phyloP scores from a whole-genome alignment of 2,329 filamentous ascomycete genomes.

The Neurospora crassa region DNA sequence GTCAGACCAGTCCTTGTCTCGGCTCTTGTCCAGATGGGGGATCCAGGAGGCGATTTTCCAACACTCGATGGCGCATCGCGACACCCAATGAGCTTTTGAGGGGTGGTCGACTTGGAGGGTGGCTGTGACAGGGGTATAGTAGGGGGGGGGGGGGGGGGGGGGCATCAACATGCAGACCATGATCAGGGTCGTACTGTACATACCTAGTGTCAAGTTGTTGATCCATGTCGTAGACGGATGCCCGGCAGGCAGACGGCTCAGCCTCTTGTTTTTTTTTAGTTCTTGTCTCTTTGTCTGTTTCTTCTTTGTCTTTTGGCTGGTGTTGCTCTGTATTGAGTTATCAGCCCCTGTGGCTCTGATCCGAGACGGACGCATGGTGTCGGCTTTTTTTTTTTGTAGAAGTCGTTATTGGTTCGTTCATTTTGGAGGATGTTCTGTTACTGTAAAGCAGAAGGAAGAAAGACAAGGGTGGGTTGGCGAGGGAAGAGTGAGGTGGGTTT shows the following conservation, averaged over 20 bases:
- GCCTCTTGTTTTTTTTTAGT: neutral
- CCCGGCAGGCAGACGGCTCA: neutral
- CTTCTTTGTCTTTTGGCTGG: neutral
- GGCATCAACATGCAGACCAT: neutral
- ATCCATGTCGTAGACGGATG: neutral
- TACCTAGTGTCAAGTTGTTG: neutral
- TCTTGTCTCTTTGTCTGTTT: neutral
- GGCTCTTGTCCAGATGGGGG: neutral
- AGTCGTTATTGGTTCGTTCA: neutral
- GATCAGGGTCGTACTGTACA: neutral
- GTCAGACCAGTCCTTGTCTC: neutral
- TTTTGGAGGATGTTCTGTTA: neutral
- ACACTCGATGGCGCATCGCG: neutral
- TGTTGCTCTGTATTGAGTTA: neutral
- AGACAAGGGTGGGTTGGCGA: neutral
- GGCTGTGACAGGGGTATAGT: neutral
- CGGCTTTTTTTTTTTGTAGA: neutral
- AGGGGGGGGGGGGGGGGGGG: no score
- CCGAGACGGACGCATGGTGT: neutral
- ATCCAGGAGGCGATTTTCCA: neutral
- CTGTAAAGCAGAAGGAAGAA: neutral
- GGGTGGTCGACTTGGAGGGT: neutral
- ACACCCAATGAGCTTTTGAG: neutral
- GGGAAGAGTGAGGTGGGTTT: neutral
- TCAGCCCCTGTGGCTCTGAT: neutral